Evolutionary conservation across 2,329 filamentous ascomycete species (phyloP), one percentile per base, ranked within the genome.

Genomic region (Neonectria sp.): DNA sequence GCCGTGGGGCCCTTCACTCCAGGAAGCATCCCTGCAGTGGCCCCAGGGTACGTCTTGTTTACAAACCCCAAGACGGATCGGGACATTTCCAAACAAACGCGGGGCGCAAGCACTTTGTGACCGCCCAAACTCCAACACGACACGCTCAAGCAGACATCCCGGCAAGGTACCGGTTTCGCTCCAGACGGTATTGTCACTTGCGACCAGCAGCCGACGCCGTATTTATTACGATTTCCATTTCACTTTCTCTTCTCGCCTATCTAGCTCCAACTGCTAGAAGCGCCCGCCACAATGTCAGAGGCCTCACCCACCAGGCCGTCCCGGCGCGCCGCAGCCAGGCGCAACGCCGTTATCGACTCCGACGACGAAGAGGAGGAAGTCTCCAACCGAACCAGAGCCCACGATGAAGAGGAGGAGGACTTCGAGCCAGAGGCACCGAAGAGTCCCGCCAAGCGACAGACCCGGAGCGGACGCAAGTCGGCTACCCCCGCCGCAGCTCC

Each of bases 321-420:
- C 60, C 75, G 82, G 75, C 81, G 81, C 77, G 79, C 83, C 77
- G 79, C 83, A 43, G 81, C 92, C 59, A 89, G 94, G 77, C 90
- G 92, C 75, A 92, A 91, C 74, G 89, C 92, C 57, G 87, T 97
- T 55, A 84, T 95, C 67, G 94, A 97, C 71, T 94, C 91, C 9
- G 94, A 95, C 48, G 94, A 97, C 65, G 93, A 94, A 63, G 93
- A 94, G 63, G 90, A 92, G 70, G 85, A 89, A 61, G 81, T 86
- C 45, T 84, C 88, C 74, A 84, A 87, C 69, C 85, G 89, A 75
- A 86, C 88, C 58, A 83, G 73, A 51, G 79, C 77, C 67, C 85
- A 89, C 17, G 87, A 92, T 31, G 89, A 92, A 4, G 86, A 83
- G 56, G 92, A 93, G 70, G 92, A 95, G 56, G 93, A 97, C 56